phyloP scores from a whole-genome alignment of 805 yeast species.

The Lachancea meyersii region DNA sequence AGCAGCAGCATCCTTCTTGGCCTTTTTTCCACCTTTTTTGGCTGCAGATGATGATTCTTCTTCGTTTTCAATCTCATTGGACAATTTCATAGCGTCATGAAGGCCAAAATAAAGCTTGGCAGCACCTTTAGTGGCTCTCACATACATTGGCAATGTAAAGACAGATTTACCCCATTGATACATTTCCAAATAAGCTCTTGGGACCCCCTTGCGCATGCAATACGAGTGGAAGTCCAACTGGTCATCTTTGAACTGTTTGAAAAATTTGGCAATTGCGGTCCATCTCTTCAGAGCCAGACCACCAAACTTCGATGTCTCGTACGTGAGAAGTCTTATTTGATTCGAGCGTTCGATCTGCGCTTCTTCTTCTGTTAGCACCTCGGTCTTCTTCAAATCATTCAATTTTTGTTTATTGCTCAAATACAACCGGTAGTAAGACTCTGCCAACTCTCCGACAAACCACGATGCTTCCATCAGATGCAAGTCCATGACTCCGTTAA shows the following conservation, averaged over 20 bases:
- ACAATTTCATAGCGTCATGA: constrained; percentile 16
- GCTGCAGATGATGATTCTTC: constrained; percentile 11
- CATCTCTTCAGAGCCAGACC: constrained; percentile 82
- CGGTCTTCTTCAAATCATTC: constrained; percentile 11
- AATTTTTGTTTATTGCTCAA: constrained; percentile 28
- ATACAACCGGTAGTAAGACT: constrained; percentile 63
- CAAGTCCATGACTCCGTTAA: constrained; percentile 81
- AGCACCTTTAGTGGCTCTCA: constrained; percentile 65
- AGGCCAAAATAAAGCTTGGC: constrained; percentile 47
- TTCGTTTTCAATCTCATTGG: constrained; percentile 7
- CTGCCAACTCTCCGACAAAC: constrained; percentile 82
- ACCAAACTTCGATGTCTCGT: constrained; percentile 40
- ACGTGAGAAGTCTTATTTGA: constrained; percentile 36
- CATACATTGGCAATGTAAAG: constrained; percentile 61
- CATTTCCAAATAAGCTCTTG: constrained; percentile 73
- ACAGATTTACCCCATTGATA: constrained; percentile 76
- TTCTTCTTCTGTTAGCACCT: constrained; percentile 10
- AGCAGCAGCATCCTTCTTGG: constrained; percentile 50
- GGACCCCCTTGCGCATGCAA: constrained; percentile 85
- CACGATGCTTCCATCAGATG: constrained; percentile 88
- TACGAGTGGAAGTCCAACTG: constrained; percentile 94
- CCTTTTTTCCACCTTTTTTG: constrained; percentile 41
- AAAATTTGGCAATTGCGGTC: constrained; percentile 57
- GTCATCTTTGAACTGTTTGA: constrained; percentile 67
- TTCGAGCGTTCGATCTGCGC: constrained; percentile 23